Conservation (phyloP, 2,329 filamentous ascomycete genomes). For the Colletotrichum brevisporum region DNA sequence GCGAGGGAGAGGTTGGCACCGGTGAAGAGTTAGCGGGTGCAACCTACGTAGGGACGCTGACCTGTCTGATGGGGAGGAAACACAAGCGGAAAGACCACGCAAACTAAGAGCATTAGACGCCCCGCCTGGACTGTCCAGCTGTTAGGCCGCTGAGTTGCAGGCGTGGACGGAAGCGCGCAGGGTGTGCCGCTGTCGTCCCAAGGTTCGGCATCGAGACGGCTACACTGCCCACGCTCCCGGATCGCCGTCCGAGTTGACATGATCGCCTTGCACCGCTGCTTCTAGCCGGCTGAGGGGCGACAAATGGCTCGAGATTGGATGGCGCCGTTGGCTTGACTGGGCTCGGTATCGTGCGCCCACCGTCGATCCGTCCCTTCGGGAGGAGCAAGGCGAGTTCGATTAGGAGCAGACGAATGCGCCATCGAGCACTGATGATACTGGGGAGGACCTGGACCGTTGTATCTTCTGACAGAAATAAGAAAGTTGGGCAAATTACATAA, state of each 20-base stretch:
- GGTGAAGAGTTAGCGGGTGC: not conserved
- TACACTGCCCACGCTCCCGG: not conserved
- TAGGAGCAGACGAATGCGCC: not conserved
- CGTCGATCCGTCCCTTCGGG: conserved; percentile 13
- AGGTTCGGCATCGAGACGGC: not conserved
- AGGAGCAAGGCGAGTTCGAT: not conserved
- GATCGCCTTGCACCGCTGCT: not conserved
- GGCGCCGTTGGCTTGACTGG: conserved; percentile 13
- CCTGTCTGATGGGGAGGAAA: conserved; percentile 9
- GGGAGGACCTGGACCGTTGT: not conserved
- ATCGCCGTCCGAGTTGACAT: conserved; percentile 3
- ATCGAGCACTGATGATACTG: not conserved
- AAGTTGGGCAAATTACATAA: conserved; percentile 16
- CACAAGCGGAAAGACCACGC: conserved; percentile 8
- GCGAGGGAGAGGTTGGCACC: not conserved
- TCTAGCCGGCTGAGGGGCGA: conserved; percentile 3
- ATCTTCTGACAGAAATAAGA: conserved; percentile 31
- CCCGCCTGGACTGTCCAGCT: not conserved
- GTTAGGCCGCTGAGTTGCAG: not conserved
- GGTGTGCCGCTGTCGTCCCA: conserved; percentile 4
- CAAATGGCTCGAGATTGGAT: conserved; percentile 33
- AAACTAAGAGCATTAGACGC: not conserved
- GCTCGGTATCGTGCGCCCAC: conserved; percentile 22
- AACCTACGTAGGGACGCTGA: conserved; percentile 17
- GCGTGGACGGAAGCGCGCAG: conserved; percentile 3